phyloP scores from a whole-genome alignment of 805 yeast genomes.

The Candida ovalis region DNA sequence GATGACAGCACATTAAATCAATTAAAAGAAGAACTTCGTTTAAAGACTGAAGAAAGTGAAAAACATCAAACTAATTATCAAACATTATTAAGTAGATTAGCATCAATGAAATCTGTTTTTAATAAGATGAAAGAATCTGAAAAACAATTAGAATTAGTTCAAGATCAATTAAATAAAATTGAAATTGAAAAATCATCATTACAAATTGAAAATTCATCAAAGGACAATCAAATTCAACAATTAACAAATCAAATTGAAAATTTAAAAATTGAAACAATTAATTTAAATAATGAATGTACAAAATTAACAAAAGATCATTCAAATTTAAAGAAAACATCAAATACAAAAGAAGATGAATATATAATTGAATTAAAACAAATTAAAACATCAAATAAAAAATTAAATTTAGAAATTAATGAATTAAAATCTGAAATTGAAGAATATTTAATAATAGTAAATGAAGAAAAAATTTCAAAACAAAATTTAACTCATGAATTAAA shows the following conservation, averaged over 20 bases:
- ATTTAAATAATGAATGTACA: conserved; percentile 53
- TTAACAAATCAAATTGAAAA: conserved; percentile 23
- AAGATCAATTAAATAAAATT: conserved; percentile 42
- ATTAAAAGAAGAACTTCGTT: conserved; percentile 30
- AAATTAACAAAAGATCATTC: conserved; percentile 40
- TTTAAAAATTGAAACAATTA: conserved; percentile 30
- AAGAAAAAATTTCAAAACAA: conserved; percentile 41
- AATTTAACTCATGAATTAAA: conserved; percentile 41
- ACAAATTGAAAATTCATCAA: conserved; percentile 31
- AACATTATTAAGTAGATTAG: conserved; percentile 54
- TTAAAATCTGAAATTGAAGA: conserved; percentile 35
- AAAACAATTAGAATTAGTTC: conserved; percentile 52
- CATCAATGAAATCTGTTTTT: conserved; percentile 72
- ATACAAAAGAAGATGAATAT: conserved; percentile 37
- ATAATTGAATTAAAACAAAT: conserved; percentile 39
- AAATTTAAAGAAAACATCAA: conserved; percentile 35
- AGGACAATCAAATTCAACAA: not conserved
- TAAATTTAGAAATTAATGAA: conserved; percentile 33
- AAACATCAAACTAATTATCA: conserved; percentile 59
- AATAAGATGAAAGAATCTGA: conserved; percentile 71
- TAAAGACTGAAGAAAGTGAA: conserved; percentile 48
- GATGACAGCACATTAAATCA: conserved; percentile 4
- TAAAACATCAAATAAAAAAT: conserved; percentile 36
- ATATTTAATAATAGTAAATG: conserved; percentile 33
- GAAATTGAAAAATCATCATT: conserved; percentile 33